Percentiles rank a stretch among this genome's conserved stretches.
Conservation (phyloP, 2,329 filamentous ascomycete species). For the Fusarium liriodendri region DNA sequence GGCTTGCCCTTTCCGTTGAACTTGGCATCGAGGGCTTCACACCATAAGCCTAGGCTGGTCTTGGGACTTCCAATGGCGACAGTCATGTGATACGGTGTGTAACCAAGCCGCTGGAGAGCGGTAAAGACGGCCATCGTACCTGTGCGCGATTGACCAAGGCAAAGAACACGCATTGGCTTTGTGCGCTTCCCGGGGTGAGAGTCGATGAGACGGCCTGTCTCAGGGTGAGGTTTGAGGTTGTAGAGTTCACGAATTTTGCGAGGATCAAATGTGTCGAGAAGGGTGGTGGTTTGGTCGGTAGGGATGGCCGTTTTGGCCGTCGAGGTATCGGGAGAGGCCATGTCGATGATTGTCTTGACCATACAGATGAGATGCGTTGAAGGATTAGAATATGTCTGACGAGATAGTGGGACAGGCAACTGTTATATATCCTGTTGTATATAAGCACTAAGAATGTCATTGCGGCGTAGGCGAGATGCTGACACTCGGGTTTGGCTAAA, state of each 20-base stretch:
- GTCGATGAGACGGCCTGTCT: constrained; percentile 30
- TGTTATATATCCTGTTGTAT: not conserved
- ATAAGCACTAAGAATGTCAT: not conserved
- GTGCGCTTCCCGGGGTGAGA: constrained; percentile 21
- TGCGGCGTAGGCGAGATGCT: not conserved
- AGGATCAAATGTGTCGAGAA: not conserved
- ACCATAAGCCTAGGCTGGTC: constrained; percentile 24
- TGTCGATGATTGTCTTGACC: not conserved
- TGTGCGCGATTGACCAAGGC: constrained; percentile 29
- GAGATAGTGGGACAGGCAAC: not conserved
- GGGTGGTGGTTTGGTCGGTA: not conserved
- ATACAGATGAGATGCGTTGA: not conserved
- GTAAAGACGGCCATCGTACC: constrained; percentile 10
- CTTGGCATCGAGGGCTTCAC: constrained; percentile 35
- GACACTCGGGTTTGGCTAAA: not conserved
- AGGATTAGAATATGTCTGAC: not conserved
- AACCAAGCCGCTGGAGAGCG: constrained; percentile 23
- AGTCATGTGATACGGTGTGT: constrained; percentile 28
- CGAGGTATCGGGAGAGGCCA: not conserved
- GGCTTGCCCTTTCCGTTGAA: constrained; percentile 21
- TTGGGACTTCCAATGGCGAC: constrained; percentile 11
- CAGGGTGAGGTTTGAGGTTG: constrained; percentile 28
- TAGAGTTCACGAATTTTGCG: constrained; percentile 2
- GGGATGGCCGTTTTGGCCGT: not conserved
- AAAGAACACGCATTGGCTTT: constrained; percentile 29